Evolutionary conservation across 371 early-diverging fungal species (phyloP), one percentile per base, ranked within the genome.

Genomic region (Rhizopus microsporus): DNA sequence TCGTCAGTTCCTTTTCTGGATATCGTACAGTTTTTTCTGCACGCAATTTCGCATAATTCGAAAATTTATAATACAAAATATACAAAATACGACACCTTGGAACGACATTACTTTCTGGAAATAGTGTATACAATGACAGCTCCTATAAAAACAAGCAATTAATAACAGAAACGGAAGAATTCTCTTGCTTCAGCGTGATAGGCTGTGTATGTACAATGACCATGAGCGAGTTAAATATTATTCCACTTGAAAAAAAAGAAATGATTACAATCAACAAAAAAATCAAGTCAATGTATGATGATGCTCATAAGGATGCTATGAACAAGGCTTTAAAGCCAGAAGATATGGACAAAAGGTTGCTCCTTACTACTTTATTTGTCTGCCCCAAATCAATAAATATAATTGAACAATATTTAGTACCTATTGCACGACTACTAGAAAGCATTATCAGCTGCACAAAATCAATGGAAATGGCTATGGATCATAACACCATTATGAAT

Each of bases 161-260:
- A n/a, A n/a, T n/a, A n/a, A 37, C 48, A 29, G 48, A 30, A 48
- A 30, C 31, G 30, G 48, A 48, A 48, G 48, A 48, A 48, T 48
- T 4, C 5, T 48, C 31, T 48, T 48, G 29, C 1, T 31, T 13
- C 29, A 48, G 2, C 37, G 37, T 2, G 37, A 37, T 57, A 57
- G 58, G 58, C 42, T 51, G 51, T 34, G 44, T 51, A 42, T 57
- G 58, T 50, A 42, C 58, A 42, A 57, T 57, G 58, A 44, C 51
- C 16, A 33, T 57, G 32, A 51, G 58, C 30, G 60, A 60, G 39
- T 40, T 54, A 49, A 60, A 60, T 49, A 60, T 54, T 49, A 60
- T 54, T 38, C 48, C 49, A 4, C n/a, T 38, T 38, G 60, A 54
- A 54, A 60, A 60, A 54, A 60, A 54, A 49, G 54, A 54, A 54